Conservation (phyloP, 2,329 filamentous ascomycete genomes). For the Penicillium palitans region DNA sequence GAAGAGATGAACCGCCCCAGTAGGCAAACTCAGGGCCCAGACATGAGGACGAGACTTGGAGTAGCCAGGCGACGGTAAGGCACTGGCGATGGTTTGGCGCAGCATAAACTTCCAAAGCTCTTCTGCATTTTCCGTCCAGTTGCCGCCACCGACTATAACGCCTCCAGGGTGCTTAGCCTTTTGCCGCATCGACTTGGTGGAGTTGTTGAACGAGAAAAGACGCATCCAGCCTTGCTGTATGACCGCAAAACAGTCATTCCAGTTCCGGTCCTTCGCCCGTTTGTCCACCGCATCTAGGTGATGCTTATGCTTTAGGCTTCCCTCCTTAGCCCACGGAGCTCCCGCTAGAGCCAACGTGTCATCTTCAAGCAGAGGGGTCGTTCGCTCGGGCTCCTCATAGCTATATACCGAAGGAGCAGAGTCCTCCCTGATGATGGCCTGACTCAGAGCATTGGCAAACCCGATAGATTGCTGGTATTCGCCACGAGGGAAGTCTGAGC, state of each 20-base stretch:
- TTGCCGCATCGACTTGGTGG: conserved; percentile 66
- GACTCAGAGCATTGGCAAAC: conserved; percentile 93
- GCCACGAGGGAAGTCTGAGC: conserved; percentile 69
- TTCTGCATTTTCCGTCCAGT: conserved; percentile 97
- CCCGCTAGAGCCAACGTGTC: conserved; percentile 88
- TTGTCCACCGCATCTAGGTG: conserved; percentile 89
- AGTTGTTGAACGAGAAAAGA: conserved; percentile 87
- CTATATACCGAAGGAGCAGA: conserved; percentile 54
- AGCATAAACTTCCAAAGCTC: conserved; percentile 83
- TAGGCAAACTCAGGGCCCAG: conserved; percentile 89
- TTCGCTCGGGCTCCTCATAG: conserved; percentile 61
- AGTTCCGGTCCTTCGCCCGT: conserved; percentile 89
- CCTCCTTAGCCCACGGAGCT: conserved; percentile 98
- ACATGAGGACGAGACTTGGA: conserved; percentile 88
- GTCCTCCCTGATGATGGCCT: conserved; percentile 89
- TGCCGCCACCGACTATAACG: conserved; percentile 84
- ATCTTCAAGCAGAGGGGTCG: conserved; percentile 76
- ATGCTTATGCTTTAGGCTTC: conserved; percentile 93
- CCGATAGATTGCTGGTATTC: conserved; percentile 97
- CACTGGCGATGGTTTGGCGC: conserved; percentile 86
- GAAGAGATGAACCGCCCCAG: conserved; percentile 95
- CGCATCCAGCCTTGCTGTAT: conserved; percentile 93
- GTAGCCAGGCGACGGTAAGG: conserved; percentile 86
- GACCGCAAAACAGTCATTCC: conserved; percentile 93
- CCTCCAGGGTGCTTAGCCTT: conserved; percentile 62